These are phyloP conservation scores for Uronychia binucleata DNA, from an alignment of 73 alveolate genomes.

Conservation along the genomic window DNA sequence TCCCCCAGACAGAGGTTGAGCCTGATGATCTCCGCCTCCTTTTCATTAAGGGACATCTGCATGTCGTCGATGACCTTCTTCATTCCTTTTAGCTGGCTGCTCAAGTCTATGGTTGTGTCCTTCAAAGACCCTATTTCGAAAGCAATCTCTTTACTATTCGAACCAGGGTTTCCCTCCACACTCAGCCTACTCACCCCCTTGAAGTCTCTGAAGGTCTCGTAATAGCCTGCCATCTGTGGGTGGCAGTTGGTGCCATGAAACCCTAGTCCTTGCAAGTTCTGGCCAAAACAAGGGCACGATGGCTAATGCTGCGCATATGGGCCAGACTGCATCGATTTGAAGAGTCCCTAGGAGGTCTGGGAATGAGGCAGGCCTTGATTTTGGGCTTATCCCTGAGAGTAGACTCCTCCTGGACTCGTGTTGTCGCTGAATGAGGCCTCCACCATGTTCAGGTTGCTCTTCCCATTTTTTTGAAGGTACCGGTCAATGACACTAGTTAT, in stretches of 20 bases:
- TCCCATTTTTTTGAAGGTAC: neutral
- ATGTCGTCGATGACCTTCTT: slow-evolving; percentile 50
- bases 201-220: neutral
- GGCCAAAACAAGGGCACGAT: no score
- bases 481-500: neutral
- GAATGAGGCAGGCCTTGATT: no score
- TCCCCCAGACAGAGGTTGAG: slow-evolving; percentile 55
- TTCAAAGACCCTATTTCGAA: neutral
- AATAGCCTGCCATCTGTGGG: no score
- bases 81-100: slow-evolving; percentile 11
- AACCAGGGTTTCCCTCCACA: neutral
- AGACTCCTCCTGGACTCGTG: no score
- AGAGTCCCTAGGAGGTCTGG: no score
- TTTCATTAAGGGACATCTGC: slow-evolving; percentile 52
- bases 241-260: no score
- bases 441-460: no score
- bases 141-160: neutral
- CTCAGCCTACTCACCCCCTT: neutral
- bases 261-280: no score
- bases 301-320: no score
- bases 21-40: slow-evolving; percentile 60
- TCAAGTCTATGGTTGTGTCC: neutral
- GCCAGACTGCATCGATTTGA: no score
- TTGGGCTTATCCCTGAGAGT: no score
- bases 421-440: no score